Percentiles rank a stretch among this genome's conserved stretches.
phyloP scores from a whole-genome alignment of 805 yeast species.

The Metschnikowia peoriensis region DNA sequence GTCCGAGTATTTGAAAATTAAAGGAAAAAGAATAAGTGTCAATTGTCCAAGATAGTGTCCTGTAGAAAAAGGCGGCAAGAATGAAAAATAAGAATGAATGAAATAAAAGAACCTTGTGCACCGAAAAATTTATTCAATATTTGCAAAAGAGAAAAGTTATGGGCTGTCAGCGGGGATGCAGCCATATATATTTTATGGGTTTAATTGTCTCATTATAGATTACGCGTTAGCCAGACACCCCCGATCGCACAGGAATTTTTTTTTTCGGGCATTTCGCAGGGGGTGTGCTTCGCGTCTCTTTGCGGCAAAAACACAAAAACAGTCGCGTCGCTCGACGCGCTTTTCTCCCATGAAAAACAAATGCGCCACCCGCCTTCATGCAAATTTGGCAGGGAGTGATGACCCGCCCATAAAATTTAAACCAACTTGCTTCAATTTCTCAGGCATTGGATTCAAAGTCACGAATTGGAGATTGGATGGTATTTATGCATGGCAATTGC shows the following conservation, averaged over 20 bases:
- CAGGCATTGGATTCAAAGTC: too few species aligned
- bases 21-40: neutral
- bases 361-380: neutral
- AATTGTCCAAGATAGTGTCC: neutral
- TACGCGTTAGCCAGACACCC: slow-evolving; percentile 1
- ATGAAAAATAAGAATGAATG: neutral
- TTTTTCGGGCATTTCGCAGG: slow-evolving; percentile 7
- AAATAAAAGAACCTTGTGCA: neutral
- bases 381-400: neutral
- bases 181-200: neutral
- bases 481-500: too few species aligned
- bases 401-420: neutral
- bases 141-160: neutral
- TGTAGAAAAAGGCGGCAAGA: neutral
- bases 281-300: slow-evolving; percentile 9
- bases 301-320: slow-evolving; percentile 4
- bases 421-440: too few species aligned
- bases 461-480: too few species aligned
- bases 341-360: neutral
- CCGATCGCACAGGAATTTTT: neutral
- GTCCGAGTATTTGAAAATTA: neutral
- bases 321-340: slow-evolving; percentile 10
- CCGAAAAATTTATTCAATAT: neutral
- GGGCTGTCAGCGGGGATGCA: neutral
- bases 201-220: neutral